These are phyloP conservation scores for Ogataea pini DNA, from an alignment of 805 yeast species.

Conservation along the genomic window DNA sequence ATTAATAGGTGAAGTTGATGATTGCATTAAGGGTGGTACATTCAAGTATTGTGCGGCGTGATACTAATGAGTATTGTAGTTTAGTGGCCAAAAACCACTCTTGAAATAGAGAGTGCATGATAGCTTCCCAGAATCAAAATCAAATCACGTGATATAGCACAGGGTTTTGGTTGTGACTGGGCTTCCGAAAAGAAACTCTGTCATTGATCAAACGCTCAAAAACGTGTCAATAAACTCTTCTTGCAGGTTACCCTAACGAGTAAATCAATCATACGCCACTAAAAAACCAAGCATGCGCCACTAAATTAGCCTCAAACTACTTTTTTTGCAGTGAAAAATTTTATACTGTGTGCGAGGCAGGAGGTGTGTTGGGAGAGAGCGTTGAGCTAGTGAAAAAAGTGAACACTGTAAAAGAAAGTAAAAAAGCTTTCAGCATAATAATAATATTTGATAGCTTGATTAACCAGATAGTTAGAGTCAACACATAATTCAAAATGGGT, in stretches of 20 bases:
- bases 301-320: constrained; percentile 5
- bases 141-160: constrained; percentile 11
- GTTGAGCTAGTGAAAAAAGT: constrained; percentile 4
- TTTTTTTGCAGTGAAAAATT: constrained; percentile 12
- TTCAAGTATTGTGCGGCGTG: no score
- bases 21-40: neutral
- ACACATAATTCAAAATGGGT: constrained; percentile 45
- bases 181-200: constrained; percentile 3
- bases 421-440: neutral
- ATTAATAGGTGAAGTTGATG: neutral
- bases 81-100: no score
- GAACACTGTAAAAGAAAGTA: neutral
- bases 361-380: constrained; percentile 3
- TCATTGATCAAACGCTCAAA: neutral
- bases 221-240: constrained; percentile 5
- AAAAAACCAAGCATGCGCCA: neutral
- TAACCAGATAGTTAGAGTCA: constrained; percentile 7
- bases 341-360: constrained; percentile 7
- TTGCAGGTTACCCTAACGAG: constrained; percentile 2
- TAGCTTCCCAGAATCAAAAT: neutral
- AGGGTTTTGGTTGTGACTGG: constrained; percentile 9
- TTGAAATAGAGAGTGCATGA: no score
- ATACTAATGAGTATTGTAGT: no score
- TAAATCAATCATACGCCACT: constrained; percentile 3
- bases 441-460: constrained; percentile 5